These are phyloP conservation scores for Lyophyllum semitale DNA, from an alignment of 768 basidiomycete species.

Conservation along the genomic window DNA sequence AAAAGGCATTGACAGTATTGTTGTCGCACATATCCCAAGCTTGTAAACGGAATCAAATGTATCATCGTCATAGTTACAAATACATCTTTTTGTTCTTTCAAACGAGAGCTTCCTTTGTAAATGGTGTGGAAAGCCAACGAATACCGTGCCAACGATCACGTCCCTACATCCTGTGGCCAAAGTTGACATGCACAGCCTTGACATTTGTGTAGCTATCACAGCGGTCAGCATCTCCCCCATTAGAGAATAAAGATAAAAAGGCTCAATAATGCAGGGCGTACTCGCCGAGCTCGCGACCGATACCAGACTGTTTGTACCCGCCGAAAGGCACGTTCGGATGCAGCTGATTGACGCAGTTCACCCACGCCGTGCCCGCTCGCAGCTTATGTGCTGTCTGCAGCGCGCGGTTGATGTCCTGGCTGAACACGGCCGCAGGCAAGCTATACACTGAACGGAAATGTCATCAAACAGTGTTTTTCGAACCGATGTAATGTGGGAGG, in stretches of 20 bases:
- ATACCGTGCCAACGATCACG: too few species aligned
- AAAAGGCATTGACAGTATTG: too few species aligned
- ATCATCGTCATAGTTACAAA: too few species aligned
- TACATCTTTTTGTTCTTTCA: too few species aligned
- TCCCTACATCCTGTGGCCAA: slow-evolving; percentile 35
- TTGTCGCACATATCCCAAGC: too few species aligned
- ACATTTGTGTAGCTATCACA: slow-evolving; percentile 60
- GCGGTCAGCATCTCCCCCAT: not conserved
- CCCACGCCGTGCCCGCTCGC: slow-evolving; percentile 82
- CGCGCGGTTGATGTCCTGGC: slow-evolving; percentile 74
- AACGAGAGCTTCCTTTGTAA: too few species aligned
- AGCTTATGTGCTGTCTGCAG: slow-evolving; percentile 71
- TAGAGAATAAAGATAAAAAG: not conserved
- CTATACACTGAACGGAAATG: slow-evolving; percentile 61
- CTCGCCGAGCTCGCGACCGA: slow-evolving; percentile 80
- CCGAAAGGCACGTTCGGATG: slow-evolving; percentile 74
- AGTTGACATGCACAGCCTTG: slow-evolving; percentile 71
- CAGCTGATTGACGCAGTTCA: slow-evolving; percentile 52
- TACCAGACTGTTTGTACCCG: slow-evolving; percentile 83
- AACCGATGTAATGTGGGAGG: too few species aligned
- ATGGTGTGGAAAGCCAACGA: too few species aligned
- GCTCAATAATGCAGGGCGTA: slow-evolving; percentile 67
- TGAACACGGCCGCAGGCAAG: slow-evolving; percentile 86
- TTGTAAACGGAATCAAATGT: too few species aligned
- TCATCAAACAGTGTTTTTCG: not conserved